Evolutionary conservation across 1,284 basidiomycete species (phyloP).

Genomic region (Polyporus tsugae): DNA sequence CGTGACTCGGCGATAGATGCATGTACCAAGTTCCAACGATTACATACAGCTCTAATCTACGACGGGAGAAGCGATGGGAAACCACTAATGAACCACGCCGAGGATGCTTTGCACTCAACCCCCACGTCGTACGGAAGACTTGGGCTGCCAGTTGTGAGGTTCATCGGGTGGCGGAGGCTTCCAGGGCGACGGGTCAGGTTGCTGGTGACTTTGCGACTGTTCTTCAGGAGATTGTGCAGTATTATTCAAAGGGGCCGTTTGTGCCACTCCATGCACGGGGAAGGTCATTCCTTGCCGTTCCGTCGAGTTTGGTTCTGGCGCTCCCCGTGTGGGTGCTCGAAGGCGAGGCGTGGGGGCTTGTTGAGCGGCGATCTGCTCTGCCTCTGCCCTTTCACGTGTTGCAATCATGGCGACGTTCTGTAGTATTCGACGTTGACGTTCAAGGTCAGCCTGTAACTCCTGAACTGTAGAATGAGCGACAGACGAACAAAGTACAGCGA

Average conservation of each 20-base stretch:
- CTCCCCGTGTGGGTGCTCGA: slow-evolving; percentile 1
- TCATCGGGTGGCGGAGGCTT: not conserved
- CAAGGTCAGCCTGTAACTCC: slow-evolving; percentile 41
- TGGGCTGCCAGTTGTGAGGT: slow-evolving; percentile 1
- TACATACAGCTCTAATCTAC: not conserved
- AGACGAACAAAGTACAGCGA: too few species aligned
- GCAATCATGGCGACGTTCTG: slow-evolving; percentile 40
- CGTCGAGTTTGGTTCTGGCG: not conserved
- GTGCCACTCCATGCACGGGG: not conserved
- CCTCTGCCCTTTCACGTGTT: slow-evolving; percentile 40
- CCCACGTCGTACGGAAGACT: not conserved
- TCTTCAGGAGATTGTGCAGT: not conserved
- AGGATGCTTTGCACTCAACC: not conserved
- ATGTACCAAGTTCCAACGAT: not conserved
- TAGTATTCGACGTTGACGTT: slow-evolving; percentile 37
- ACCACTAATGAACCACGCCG: not conserved
- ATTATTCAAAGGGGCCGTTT: not conserved
- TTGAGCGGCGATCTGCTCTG: slow-evolving; percentile 29
- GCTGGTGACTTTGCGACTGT: not conserved
- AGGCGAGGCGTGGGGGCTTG: slow-evolving; percentile 19
- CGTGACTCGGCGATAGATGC: not conserved
- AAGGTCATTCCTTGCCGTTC: not conserved
- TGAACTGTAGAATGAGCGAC: slow-evolving; percentile 10
- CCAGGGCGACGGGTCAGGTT: not conserved
- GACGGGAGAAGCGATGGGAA: not conserved